A percentile compares a stretch with the other conserved stretches of the same genome.
Conservation (phyloP, 345 rosid species). For the Eucalyptus regnans region DNA sequence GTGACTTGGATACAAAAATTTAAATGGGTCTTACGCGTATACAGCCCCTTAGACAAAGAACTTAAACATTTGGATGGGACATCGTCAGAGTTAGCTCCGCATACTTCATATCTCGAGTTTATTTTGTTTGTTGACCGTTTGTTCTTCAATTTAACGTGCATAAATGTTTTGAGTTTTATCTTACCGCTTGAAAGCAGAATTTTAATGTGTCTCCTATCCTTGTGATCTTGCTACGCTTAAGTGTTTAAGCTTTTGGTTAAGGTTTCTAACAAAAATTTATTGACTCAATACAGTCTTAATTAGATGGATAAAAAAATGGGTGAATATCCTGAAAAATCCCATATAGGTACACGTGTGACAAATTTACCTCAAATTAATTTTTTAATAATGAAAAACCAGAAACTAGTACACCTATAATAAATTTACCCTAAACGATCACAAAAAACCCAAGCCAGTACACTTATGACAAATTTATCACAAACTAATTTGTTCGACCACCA, state of each 20-base stretch:
- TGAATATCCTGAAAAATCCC: accelerated
- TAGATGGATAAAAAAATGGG: neutral
- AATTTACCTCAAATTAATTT: no score
- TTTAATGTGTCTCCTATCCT: neutral
- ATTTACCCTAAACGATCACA: accelerated
- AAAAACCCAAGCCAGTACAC: accelerated
- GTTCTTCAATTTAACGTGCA: neutral
- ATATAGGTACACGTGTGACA: accelerated
- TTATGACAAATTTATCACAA: no score
- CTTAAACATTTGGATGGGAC: neutral
- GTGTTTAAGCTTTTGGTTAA: neutral
- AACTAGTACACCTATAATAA: accelerated
- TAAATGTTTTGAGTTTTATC: neutral
- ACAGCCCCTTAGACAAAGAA: no score
- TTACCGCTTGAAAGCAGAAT: neutral
- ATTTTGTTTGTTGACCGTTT: neutral
- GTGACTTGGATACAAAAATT: no score
- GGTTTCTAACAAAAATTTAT: no score
- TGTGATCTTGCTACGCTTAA: neutral
- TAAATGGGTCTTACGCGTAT: no score
- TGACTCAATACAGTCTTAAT: neutral
- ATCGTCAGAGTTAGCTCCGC: neutral
- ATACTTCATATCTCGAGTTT: neutral
- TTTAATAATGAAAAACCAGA: accelerated
- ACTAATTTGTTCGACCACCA: no score